Evolutionary conservation across 108 stramenopile genomes (phyloP).

Genomic region (Skeletonema marinoi): DNA sequence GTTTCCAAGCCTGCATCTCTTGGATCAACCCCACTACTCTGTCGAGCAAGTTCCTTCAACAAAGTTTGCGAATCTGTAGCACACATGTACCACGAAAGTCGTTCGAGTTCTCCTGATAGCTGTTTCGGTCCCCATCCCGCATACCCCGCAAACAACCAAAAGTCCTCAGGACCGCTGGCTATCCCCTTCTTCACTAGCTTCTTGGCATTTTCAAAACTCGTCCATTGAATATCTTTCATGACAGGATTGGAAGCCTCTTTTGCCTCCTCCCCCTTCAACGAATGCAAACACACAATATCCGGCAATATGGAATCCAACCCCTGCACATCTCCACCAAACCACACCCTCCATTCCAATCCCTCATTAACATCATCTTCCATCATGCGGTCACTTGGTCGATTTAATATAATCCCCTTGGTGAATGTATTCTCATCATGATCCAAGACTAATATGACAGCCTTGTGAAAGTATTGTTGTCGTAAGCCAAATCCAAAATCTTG

Average conservation of each 20-base stretch:
- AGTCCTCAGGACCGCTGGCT: conserved; percentile 52
- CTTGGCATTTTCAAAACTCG: conserved; percentile 84
- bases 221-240: conserved; percentile 90
- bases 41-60: conserved; percentile 64
- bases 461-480: conserved; percentile 81
- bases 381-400: conserved; percentile 48
- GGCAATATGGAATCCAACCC: conserved; percentile 62
- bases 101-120: conserved; percentile 74
- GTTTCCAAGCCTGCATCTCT: conserved; percentile 68
- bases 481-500: conserved; percentile 83
- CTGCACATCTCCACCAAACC: conserved; percentile 70
- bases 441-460: conserved; percentile 59
- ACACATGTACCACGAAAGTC: conserved; percentile 86
- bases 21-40: conserved; percentile 49
- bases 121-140: conserved; percentile 63
- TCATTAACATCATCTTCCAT: conserved; percentile 41
- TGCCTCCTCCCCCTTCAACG: conserved; percentile 57
- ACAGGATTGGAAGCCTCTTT: conserved; percentile 60
- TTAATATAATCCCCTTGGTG: conserved; percentile 67
- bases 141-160: conserved; percentile 73
- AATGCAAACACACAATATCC: conserved; percentile 82
- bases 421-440: conserved; percentile 63
- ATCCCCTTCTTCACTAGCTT: conserved; percentile 51
- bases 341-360: conserved; percentile 47
- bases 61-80: conserved; percentile 76